A percentile compares a stretch with the other conserved stretches of the same genome.
Evolutionary conservation across 176 grass and related monocot species (phyloP).

Genomic region (Puccinellia tenuiflora): DNA sequence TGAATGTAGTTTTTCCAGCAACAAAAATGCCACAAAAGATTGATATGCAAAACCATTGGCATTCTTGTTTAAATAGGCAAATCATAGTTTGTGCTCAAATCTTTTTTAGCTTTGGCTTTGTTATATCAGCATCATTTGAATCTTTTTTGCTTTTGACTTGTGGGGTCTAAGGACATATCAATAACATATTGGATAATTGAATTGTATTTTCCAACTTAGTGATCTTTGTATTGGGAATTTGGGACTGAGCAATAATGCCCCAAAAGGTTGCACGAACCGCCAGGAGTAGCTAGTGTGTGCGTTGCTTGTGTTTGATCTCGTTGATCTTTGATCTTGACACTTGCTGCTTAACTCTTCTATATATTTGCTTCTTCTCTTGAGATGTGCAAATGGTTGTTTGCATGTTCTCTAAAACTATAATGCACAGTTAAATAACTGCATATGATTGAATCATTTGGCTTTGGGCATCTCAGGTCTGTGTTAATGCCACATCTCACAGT

Average conservation of each 20-base stretch:
- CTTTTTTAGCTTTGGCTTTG: neutral
- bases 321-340: neutral
- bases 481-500: neutral
- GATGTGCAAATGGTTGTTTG: neutral
- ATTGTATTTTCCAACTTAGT: slow-evolving; percentile 8
- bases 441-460: slow-evolving; percentile 15
- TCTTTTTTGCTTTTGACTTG: slow-evolving; percentile 3
- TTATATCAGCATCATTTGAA: neutral
- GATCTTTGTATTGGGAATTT: neutral
- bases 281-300: neutral
- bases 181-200: neutral
- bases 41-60: neutral
- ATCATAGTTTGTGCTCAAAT: neutral
- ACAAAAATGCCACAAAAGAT: neutral
- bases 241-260: neutral
- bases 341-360: neutral
- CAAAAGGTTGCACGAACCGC: neutral
- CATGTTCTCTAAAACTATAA: neutral
- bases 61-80: slow-evolving; percentile 11
- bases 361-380: neutral
- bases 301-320: neutral
- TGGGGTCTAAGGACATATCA: neutral
- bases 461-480: slow-evolving; percentile 11
- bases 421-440: slow-evolving; percentile 22
- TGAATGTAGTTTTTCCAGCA: neutral